Percentiles rank a stretch among this genome's conserved stretches.
Evolutionary conservation across 2,329 filamentous ascomycete genomes (phyloP).

Genomic region (Fusarium sp.): DNA sequence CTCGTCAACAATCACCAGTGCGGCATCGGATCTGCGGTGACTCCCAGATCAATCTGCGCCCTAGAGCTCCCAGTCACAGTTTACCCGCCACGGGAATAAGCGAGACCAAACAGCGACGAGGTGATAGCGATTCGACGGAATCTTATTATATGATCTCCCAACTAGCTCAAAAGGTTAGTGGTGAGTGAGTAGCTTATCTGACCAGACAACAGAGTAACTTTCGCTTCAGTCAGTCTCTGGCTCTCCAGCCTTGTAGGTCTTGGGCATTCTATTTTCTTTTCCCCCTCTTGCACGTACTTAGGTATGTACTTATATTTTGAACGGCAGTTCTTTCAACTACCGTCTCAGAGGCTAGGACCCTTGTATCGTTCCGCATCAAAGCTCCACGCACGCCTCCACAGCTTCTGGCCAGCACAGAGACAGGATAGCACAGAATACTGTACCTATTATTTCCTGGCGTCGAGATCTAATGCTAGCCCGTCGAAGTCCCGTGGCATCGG

Average conservation of each 20-base stretch:
- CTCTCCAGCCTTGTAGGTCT: neutral
- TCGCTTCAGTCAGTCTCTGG: neutral
- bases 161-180: neutral
- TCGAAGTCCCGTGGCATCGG: constrained; percentile 34
- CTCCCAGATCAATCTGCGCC: neutral
- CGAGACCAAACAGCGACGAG: constrained; percentile 6
- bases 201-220: constrained; percentile 9
- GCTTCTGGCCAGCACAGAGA: neutral
- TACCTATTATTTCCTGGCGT: neutral
- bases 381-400: constrained; percentile 30
- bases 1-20: neutral
- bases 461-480: constrained; percentile 30
- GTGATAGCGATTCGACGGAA: neutral
- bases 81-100: constrained; percentile 6
- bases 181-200: neutral
- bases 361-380: constrained; percentile 15
- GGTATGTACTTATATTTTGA: neutral
- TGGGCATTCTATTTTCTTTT: neutral
- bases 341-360: constrained; percentile 6
- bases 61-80: neutral
- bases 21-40: constrained; percentile 21
- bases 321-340: constrained; percentile 16
- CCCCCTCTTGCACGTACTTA: neutral
- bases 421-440: neutral
- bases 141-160: constrained; percentile 11